Percentiles rank a stretch among this genome's conserved stretches.
Conservation (phyloP, 139 green algal species). For the Parachlorella kessleri region DNA sequence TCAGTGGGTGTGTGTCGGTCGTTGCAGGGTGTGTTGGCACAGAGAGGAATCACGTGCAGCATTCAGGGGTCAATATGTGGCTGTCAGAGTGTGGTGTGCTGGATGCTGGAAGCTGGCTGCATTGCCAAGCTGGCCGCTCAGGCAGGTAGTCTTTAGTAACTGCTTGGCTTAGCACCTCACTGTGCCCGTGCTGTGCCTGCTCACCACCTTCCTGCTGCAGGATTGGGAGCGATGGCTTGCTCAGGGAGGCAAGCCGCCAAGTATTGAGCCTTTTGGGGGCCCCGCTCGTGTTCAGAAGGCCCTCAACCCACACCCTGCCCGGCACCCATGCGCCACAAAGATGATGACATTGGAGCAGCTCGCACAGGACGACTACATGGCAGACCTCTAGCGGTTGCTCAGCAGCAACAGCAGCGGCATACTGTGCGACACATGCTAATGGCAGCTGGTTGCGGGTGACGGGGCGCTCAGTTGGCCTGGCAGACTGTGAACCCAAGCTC, state of each 20-base stretch:
- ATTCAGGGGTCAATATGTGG: not conserved
- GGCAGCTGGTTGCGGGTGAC: too few relatives aligned
- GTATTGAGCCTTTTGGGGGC: not conserved
- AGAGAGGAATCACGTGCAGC: not conserved
- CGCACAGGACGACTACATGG: not conserved
- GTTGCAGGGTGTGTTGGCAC: not conserved
- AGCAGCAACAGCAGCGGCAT: not conserved
- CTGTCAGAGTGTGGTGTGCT: too few relatives aligned
- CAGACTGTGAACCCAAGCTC: too few relatives aligned
- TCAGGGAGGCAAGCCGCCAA: not conserved
- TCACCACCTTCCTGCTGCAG: not conserved
- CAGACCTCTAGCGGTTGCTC: conserved; percentile 1
- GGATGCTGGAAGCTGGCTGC: too few relatives aligned
- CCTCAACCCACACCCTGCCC: not conserved
- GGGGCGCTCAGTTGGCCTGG: too few relatives aligned
- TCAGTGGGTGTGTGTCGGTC: not conserved
- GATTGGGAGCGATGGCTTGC: conserved; percentile 22
- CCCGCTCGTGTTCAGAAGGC: not conserved
- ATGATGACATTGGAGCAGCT: not conserved
- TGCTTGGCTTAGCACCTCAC: too few relatives aligned
- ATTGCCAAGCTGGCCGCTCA: too few relatives aligned
- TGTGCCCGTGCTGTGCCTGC: not conserved
- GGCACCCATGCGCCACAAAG: not conserved
- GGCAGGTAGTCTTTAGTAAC: too few relatives aligned
- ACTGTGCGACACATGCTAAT: too few relatives aligned